Base-by-base conservation (phyloP, 805 yeast species). In the Wickerhamiella nectarea region DNA sequence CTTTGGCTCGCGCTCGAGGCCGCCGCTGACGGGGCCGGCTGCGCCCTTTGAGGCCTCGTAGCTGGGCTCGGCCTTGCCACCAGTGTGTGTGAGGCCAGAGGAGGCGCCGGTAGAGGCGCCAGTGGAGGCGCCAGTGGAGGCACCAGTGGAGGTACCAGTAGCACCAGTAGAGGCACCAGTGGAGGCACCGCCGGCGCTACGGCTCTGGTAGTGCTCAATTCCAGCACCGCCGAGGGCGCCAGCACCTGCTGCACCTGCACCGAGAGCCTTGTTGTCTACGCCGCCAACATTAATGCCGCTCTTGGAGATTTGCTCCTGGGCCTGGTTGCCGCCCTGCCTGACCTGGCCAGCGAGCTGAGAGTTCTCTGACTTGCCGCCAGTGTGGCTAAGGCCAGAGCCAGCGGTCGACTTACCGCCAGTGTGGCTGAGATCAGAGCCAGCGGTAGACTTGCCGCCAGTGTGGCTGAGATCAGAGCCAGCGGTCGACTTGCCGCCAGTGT, bases 221-320 rank as follows among this genome's bases (percentile, higher is more conserved):
- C 42, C 36, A 20, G 42, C 41, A 2, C 20, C 41, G 10, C 26
- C 41, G 10, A 35, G 36, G 20, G 45, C 46, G 24, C 37, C 48
- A 19, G 50, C 44, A 14, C 48, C 42, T 9, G 48, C 50, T 2
- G 45, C 39, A 41, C 46, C 43, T 20, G 38, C 49, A 7, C 43
- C 47, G 11, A 43, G 29, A 28, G 42, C 35, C 35, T 44, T 50
- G 31, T 41, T 41, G 31, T 47, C 47, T 15, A 21, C 34, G 19
- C 29, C 29, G 34, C 28, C 29, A n/a, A 33, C 34, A 11, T 38
- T 38, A 3, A 29, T 18, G 26, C 33, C 34, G 18, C 36, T 31
- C 42, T 39, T 21, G 12, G 26, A 29, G 34, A 39, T 9, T 14
- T 39, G 35, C 19, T 20, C 5, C 31, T 39, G 42, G 17, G 22